Percentiles rank a stretch among this genome's conserved stretches.
Evolutionary conservation across 306 rosid genomes (phyloP).

Genomic region (Gynostemma pentaphyllum): DNA sequence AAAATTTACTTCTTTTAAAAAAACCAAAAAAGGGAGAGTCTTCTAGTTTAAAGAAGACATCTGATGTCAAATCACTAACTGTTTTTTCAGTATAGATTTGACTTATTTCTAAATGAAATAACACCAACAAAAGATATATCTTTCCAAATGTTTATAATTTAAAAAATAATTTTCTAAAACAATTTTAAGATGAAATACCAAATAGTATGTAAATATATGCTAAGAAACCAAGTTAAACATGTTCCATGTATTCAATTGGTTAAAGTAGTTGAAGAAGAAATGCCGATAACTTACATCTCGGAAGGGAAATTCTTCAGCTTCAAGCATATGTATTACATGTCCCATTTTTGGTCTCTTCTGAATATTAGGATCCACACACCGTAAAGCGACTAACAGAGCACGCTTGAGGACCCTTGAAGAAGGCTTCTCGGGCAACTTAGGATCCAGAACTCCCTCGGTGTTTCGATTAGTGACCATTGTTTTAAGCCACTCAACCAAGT

Average conservation of each 20-base stretch:
- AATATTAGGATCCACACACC: constrained; percentile 47
- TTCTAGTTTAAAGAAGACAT: not conserved
- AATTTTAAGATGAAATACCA: not conserved
- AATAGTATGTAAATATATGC: not conserved
- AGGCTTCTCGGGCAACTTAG: constrained; percentile 43
- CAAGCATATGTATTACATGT: constrained; percentile 55
- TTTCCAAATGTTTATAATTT: not conserved
- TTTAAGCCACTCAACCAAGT: constrained; percentile 54
- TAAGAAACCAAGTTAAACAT: not conserved
- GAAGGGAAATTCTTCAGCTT: constrained; percentile 56
- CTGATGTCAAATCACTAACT: not conserved
- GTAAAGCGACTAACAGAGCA: constrained; percentile 49
- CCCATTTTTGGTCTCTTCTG: constrained; percentile 61
- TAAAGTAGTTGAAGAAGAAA: not conserved
- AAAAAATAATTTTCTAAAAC: not conserved
- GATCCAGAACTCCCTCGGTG: constrained; percentile 46
- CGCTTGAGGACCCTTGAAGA: constrained; percentile 49
- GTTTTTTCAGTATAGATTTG: too few relatives aligned
- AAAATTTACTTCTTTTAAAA: too few relatives aligned
- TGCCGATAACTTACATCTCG: constrained; percentile 33
- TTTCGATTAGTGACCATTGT: constrained; percentile 48
- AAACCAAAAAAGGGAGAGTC: not conserved
- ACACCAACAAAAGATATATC: too few relatives aligned
- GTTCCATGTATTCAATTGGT: not conserved
- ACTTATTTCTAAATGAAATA: too few relatives aligned